Base-by-base conservation (phyloP, 495 filamentous ascomycete genomes). In the Apiosordaria backusii region DNA sequence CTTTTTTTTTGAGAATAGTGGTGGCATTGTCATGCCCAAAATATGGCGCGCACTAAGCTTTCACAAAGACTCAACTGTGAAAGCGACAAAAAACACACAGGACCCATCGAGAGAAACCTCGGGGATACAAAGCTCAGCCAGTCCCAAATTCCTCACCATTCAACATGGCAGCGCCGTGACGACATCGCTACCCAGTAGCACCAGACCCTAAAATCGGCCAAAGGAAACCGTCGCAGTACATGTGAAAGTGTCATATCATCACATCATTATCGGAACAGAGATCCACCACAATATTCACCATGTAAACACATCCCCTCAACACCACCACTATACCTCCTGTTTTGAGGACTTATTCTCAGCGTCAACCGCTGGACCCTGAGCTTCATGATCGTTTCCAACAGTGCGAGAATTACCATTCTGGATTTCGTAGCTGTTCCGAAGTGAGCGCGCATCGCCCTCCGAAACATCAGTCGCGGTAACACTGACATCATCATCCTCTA, bases 401-500 rank as follows among this genome's bases (percentile, higher is more conserved):
- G n/a, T n/a, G n/a, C n/a, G n/a, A n/a, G n/a, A n/a, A n/a, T n/a
- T n/a, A n/a, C n/a, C n/a, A n/a, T n/a, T n/a, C n/a, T n/a, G n/a
- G n/a, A n/a, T n/a, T n/a, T n/a, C n/a, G n/a, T n/a, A n/a, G n/a
- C n/a, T 18, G 18, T 50, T 13, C 4, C 23, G 22, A 59, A 18
- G 5, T 7, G 57, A 59, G 4, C 22, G 35, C 10, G 35, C 57
- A 59, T 59, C 23, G 3, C 10, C 23, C 16, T 59, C 19, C 0
- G 53, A 55, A 21, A 59, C 16, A 21, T 59, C 57, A 4, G 57
- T 59, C 16, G 57, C 22, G 18, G 57, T 24, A 18, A 25, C 57
- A 26, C 24, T 59, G 13, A 59, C 57, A 25, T 59, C 57, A 16
- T 21, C 23, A 59, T 59, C 57, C 57, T 59, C 6, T 10, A 59